A percentile compares a stretch with the other conserved stretches of the same genome.
These are phyloP conservation scores for Solanum ahanhuiri DNA, from an alignment of 257 asterid species.

Conservation along the genomic window DNA sequence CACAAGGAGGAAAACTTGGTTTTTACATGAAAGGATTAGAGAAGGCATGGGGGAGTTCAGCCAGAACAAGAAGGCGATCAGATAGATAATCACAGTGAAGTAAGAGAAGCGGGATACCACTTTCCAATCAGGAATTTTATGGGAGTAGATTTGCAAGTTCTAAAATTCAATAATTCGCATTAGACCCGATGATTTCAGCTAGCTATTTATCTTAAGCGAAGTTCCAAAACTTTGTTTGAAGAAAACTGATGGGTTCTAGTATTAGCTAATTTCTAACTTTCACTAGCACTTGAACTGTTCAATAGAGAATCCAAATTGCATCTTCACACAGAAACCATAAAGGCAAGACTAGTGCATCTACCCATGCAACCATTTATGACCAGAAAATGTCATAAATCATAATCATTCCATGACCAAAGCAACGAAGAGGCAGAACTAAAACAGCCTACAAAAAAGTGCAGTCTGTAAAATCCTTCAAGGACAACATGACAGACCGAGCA, in stretches of 20 bases:
- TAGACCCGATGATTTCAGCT: neutral
- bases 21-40: neutral
- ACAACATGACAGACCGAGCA: neutral
- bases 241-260: neutral
- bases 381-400: neutral
- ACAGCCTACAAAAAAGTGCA: neutral
- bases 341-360: neutral
- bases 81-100: neutral
- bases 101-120: neutral
- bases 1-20: neutral
- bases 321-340: neutral
- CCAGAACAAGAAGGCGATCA: neutral
- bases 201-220: neutral
- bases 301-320: neutral
- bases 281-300: neutral
- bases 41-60: neutral
- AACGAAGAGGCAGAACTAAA: neutral
- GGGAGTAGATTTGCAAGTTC: neutral
- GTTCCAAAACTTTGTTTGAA: neutral
- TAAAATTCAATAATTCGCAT: neutral
- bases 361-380: neutral
- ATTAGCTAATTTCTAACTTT: neutral
- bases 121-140: neutral
- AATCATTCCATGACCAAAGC: neutral
- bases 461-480: neutral